A percentile compares a stretch with the other conserved stretches of the same genome.
phyloP scores from a whole-genome alignment of 768 basidiomycete species.

The Termitomyces sp. region DNA sequence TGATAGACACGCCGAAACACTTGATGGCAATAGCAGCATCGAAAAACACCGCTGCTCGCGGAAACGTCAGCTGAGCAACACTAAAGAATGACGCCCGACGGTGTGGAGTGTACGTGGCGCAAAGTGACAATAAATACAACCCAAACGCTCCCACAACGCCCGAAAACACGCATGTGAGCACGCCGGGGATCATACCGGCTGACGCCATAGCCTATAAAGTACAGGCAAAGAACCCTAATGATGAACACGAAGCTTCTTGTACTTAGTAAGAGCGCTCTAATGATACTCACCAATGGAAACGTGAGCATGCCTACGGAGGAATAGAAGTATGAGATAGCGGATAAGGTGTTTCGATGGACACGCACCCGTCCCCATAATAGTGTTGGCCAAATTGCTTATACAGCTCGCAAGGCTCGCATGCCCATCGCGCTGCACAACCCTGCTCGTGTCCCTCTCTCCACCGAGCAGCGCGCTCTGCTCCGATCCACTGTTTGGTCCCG shows the following conservation, averaged over 20 bases:
- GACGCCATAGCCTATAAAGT: conserved; percentile 79
- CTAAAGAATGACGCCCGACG: conserved; percentile 82
- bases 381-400: conserved; percentile 81
- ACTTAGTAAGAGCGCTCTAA: background rate
- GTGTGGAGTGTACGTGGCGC: conserved; percentile 73
- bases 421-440: conserved; percentile 43
- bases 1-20: conserved; percentile 95
- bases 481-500: conserved; percentile 23
- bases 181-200: conserved; percentile 84
- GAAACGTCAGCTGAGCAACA: conserved; percentile 83
- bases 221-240: background rate
- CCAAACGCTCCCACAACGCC: conserved; percentile 79
- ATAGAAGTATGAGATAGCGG: background rate
- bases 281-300: conserved; percentile 65
- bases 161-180: conserved; percentile 82
- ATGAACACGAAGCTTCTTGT: background rate
- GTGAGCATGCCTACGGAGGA: conserved; percentile 74
- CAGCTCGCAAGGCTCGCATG: conserved; percentile 66
- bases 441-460: conserved; percentile 25
- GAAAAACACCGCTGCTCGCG: conserved; percentile 82
- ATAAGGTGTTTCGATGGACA: conserved; percentile 8
- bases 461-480: conserved; percentile 65
- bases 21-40: conserved; percentile 94
- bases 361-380: conserved; percentile 87
- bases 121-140: conserved; percentile 82